Conservation (phyloP, 345 rosid species). For the Dovyalis caffra region DNA sequence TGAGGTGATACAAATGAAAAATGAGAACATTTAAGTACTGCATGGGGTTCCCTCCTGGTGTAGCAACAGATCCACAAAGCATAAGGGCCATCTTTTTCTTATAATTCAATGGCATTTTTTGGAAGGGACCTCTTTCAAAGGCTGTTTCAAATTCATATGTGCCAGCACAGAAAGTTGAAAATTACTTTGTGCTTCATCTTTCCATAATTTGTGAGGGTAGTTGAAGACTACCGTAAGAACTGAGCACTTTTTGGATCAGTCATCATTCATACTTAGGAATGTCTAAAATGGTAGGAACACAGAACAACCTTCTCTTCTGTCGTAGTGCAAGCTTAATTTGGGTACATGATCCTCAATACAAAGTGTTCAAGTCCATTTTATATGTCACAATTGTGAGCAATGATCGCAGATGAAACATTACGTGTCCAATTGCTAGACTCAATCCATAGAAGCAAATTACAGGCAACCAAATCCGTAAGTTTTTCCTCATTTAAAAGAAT, state of each 20-base stretch:
- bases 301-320: background rate
- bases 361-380: background rate
- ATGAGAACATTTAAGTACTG: background rate
- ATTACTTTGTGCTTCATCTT: background rate
- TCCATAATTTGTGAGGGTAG: background rate
- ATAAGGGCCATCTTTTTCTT: too few relatives aligned
- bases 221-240: background rate
- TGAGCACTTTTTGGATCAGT: background rate
- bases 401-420: background rate
- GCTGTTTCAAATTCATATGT: background rate
- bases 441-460: background rate
- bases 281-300: background rate
- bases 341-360: background rate
- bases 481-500: background rate
- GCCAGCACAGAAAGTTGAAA: background rate
- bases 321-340: background rate
- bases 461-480: background rate
- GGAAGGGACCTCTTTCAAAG: background rate
- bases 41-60: background rate
- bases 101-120: too few relatives aligned
- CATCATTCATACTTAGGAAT: background rate
- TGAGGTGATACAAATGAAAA: background rate
- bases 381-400: background rate
- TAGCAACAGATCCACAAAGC: too few relatives aligned
- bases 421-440: background rate